Evolutionary conservation across 1,284 basidiomycete genomes (phyloP).

Genomic region (Puccinia horiana): DNA sequence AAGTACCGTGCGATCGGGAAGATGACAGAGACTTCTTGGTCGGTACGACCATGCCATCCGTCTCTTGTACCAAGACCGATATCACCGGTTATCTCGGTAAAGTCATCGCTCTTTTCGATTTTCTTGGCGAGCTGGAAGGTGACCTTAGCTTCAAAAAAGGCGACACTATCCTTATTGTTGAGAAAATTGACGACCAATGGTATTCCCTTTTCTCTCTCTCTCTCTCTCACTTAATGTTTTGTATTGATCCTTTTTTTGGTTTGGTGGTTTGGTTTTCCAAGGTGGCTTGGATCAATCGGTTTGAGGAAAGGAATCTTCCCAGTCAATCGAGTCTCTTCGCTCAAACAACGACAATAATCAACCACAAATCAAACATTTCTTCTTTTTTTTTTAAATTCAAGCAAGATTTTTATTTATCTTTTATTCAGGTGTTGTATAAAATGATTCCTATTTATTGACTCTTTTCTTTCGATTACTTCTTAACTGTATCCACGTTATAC

Average conservation of each 20-base stretch:
- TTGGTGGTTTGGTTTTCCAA: background rate
- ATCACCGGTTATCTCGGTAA: constrained; percentile 15
- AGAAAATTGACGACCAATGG: constrained; percentile 79
- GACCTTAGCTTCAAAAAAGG: constrained; percentile 83
- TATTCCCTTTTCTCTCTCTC: constrained; percentile 54
- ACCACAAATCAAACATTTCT: too few species aligned
- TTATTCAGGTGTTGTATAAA: too few species aligned
- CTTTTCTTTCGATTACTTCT: too few species aligned
- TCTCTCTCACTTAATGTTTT: background rate
- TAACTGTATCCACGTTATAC: too few species aligned
- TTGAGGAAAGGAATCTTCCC: constrained; percentile 46
- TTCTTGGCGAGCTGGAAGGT: constrained; percentile 63
- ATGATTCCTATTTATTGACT: too few species aligned
- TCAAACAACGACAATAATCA: background rate
- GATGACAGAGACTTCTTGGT: constrained; percentile 29
- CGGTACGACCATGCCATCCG: constrained; percentile 28
- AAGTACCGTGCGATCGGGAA: background rate
- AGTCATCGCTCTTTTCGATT: constrained; percentile 31
- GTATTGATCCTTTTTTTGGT: background rate
- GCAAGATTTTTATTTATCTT: too few species aligned
- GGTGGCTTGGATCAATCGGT: constrained; percentile 43
- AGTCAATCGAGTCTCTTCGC: constrained; percentile 27
- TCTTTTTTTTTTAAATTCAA: too few species aligned
- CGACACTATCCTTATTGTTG: constrained; percentile 73
- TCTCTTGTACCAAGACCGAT: constrained; percentile 24